These are phyloP conservation scores for Phylloporus sp. DNA, from an alignment of 768 basidiomycete species.

Conservation along the genomic window DNA sequence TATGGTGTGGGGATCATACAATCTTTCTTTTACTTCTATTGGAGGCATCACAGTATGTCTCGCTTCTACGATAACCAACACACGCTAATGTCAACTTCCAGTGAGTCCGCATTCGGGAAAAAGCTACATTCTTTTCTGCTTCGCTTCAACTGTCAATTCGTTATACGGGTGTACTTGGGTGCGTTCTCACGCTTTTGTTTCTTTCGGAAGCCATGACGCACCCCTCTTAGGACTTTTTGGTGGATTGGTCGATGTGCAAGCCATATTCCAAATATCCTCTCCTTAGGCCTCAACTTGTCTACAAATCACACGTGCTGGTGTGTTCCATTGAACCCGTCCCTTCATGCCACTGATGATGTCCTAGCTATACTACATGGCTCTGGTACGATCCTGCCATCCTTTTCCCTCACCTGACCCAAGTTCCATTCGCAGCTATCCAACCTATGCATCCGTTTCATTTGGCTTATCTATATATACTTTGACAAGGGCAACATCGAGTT, in stretches of 20 bases:
- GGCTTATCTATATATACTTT: constrained; percentile 72
- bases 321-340: constrained; percentile 12
- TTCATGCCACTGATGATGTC: neutral
- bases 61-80: neutral
- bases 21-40: constrained; percentile 68
- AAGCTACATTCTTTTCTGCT: constrained; percentile 64
- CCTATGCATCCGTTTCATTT: constrained; percentile 72
- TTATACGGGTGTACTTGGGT: constrained; percentile 81
- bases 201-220: neutral
- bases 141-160: constrained; percentile 60
- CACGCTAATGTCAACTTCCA: neutral
- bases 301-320: constrained; percentile 59
- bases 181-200: constrained; percentile 19
- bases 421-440: constrained; percentile 56
- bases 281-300: constrained; percentile 74
- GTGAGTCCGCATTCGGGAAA: constrained; percentile 38
- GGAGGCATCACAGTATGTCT: constrained; percentile 61
- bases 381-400: constrained; percentile 42
- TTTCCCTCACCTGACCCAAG: neutral
- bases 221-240: constrained; percentile 64
- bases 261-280: constrained; percentile 52
- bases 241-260: constrained; percentile 89
- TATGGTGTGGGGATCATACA: constrained; percentile 65
- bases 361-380: constrained; percentile 75
- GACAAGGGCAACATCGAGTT: constrained; percentile 45